These are phyloP conservation scores for Trametes coccinea DNA, from an alignment of 768 basidiomycete species.

Conservation along the genomic window DNA sequence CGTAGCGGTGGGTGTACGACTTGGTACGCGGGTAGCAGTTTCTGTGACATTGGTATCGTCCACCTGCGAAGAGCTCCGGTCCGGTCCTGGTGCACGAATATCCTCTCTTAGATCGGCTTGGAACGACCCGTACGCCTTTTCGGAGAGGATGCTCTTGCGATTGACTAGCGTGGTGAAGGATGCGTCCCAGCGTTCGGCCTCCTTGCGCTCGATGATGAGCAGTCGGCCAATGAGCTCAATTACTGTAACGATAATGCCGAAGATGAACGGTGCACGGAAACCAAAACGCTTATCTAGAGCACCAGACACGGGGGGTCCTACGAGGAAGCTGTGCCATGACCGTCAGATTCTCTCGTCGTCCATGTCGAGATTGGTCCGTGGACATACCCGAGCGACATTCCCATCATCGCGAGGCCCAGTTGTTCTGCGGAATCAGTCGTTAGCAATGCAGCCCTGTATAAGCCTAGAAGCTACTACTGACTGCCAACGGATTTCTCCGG, in stretches of 20 bases:
- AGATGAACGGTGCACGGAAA: conserved; percentile 41
- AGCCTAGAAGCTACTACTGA: conserved; percentile 22
- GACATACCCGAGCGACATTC: conserved; percentile 39
- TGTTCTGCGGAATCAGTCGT: conserved; percentile 31
- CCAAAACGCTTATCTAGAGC: conserved; percentile 38
- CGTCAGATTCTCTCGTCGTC: not conserved
- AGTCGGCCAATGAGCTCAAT: conserved; percentile 39
- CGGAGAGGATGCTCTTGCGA: not conserved
- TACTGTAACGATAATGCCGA: conserved; percentile 35
- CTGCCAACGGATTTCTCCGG: conserved; percentile 38
- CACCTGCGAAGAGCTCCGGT: not conserved
- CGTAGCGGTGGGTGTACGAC: not conserved
- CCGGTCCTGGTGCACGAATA: not conserved
- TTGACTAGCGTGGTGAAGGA: conserved; percentile 22
- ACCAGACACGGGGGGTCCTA: conserved; percentile 42
- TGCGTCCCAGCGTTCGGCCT: conserved; percentile 35
- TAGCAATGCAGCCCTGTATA: not conserved
- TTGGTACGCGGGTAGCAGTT: not conserved
- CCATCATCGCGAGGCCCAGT: conserved; percentile 42
- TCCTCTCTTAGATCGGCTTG: conserved; percentile 7
- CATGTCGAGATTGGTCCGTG: not conserved
- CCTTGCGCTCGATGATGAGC: conserved; percentile 40
- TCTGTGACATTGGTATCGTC: not conserved
- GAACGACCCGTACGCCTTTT: conserved; percentile 3
- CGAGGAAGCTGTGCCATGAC: conserved; percentile 29